phyloP scores from a whole-genome alignment of 1,139 yeast species.

The Lodderomyces elongisporus region DNA sequence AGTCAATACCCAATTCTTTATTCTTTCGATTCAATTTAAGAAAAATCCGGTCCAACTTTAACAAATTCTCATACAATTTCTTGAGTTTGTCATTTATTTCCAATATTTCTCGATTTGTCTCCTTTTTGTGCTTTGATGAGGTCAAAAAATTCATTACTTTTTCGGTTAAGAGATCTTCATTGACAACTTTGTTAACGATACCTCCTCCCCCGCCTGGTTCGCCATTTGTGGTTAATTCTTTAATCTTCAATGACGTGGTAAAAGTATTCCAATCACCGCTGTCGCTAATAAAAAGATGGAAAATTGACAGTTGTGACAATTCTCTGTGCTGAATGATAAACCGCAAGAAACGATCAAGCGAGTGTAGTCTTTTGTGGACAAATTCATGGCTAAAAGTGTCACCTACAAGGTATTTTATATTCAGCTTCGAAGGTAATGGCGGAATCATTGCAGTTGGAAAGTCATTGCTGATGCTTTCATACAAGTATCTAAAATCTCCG shows the following conservation, averaged over 20 bases:
- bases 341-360: conserved; percentile 69
- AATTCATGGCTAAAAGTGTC: conserved; percentile 80
- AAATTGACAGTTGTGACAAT: conserved; percentile 64
- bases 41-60: conserved; percentile 74
- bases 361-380: conserved; percentile 77
- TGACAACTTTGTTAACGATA: conserved; percentile 40
- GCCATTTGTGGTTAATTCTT: conserved; percentile 23
- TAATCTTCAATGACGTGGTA: conserved; percentile 55
- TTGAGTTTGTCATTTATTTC: conserved; percentile 81
- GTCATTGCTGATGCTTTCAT: conserved; percentile 68
- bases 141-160: conserved; percentile 89
- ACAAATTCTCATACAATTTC: conserved; percentile 76
- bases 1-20: conserved; percentile 67
- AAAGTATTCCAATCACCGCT: conserved; percentile 82
- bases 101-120: conserved; percentile 69
- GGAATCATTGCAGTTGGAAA: conserved; percentile 85
- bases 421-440: conserved; percentile 89
- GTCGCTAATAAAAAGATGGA: conserved; percentile 69
- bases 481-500: conserved; percentile 76
- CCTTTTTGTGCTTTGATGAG: conserved; percentile 61
- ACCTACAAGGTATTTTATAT: conserved; percentile 91
- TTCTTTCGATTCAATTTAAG: conserved; percentile 69
- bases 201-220: conserved; percentile 15
- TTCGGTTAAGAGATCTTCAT: conserved; percentile 70
- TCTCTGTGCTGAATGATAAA: conserved; percentile 72